Conservation (phyloP, 163 green algal genomes). For the Prototheca wickerhamii region DNA sequence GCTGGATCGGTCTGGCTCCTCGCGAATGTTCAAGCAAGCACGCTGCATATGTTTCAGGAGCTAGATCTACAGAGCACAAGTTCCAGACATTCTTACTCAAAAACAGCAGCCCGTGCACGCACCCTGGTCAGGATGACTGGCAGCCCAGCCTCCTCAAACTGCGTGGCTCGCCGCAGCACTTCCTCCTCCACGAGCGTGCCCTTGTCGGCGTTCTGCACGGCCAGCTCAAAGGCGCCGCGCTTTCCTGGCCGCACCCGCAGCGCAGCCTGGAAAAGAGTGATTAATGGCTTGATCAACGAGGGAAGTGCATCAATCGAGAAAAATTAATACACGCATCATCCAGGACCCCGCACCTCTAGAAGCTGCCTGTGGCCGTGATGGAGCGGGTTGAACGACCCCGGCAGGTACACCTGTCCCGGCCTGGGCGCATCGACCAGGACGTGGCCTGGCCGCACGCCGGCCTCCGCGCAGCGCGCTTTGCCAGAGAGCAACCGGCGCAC, state of each 20-base stretch:
- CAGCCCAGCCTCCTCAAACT: constrained; percentile 54
- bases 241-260: not conserved
- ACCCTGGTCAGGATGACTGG: constrained; percentile 60
- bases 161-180: constrained; percentile 44
- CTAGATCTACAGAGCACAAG: not conserved
- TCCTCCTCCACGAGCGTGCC: constrained; percentile 53
- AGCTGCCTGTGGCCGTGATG: constrained; percentile 50
- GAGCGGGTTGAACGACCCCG: constrained; percentile 88
- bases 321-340: not conserved
- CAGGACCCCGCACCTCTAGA: constrained; percentile 13
- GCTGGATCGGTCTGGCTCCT: too few relatives aligned
- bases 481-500: not conserved
- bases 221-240: constrained; percentile 73
- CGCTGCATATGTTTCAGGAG: too few relatives aligned
- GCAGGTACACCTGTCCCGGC: constrained; percentile 53
- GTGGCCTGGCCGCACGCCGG: too few relatives aligned
- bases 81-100: not conserved
- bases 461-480: not conserved
- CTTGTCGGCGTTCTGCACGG: constrained; percentile 85
- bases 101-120: not conserved
- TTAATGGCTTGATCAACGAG: constrained; percentile 1
- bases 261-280: not conserved
- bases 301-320: not conserved
- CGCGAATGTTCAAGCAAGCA: too few relatives aligned
- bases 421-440: constrained; percentile 51